A percentile compares a stretch with the other conserved stretches of the same genome.
phyloP scores from a whole-genome alignment of 2,329 filamentous ascomycete species.

The Rugonectria rugulosa region DNA sequence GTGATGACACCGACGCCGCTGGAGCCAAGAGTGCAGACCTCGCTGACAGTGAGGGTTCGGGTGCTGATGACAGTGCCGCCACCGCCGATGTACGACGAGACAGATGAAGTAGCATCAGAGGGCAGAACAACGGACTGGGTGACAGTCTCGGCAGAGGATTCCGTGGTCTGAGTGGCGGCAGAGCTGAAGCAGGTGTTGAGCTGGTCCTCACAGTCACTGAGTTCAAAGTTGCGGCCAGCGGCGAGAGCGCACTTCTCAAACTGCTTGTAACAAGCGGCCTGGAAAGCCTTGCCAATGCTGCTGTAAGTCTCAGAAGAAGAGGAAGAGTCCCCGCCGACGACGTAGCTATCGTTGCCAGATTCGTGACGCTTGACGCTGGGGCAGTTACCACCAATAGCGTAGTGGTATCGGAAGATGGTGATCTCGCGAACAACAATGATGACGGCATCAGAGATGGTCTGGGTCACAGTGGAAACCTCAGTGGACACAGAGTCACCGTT shows the following conservation, averaged over 20 bases:
- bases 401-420: slow-evolving; percentile 27
- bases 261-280: slow-evolving; percentile 37
- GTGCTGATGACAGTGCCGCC: slow-evolving; percentile 36
- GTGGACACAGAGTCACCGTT: slow-evolving; percentile 11
- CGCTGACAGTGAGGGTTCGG: slow-evolving; percentile 37
- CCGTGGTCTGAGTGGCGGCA: slow-evolving; percentile 34
- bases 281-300: slow-evolving; percentile 32
- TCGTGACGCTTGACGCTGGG: slow-evolving; percentile 31
- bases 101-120: slow-evolving; percentile 31
- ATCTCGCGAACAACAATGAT: slow-evolving; percentile 20
- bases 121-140: slow-evolving; percentile 38
- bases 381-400: slow-evolving; percentile 36
- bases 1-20: slow-evolving; percentile 32
- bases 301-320: slow-evolving; percentile 30
- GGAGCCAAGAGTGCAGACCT: slow-evolving; percentile 36
- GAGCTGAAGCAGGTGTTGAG: slow-evolving; percentile 34
- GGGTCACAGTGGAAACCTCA: slow-evolving; percentile 16
- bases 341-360: slow-evolving; percentile 32
- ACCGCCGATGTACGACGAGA: slow-evolving; percentile 28
- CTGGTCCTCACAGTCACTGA: slow-evolving; percentile 36
- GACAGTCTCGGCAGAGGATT: slow-evolving; percentile 27
- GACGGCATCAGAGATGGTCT: slow-evolving; percentile 15
- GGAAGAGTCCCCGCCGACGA: slow-evolving; percentile 29
- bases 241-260: slow-evolving; percentile 33
- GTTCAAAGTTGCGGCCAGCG: slow-evolving; percentile 36